phyloP scores from a whole-genome alignment of 257 asterid genomes.

The Petunia secreta region DNA sequence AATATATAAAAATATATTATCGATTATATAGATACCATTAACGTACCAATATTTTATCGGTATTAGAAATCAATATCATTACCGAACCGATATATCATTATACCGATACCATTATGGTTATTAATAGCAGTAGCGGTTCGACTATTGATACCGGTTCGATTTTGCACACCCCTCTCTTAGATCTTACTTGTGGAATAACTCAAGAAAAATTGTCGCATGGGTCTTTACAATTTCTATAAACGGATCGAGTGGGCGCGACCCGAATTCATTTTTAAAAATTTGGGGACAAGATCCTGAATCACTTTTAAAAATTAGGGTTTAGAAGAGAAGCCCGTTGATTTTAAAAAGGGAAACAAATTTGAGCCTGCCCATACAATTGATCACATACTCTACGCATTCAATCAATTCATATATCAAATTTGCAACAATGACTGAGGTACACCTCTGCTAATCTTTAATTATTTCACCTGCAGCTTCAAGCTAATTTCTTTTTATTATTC shows the following conservation, averaged over 20 bases:
- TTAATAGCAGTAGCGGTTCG: no score
- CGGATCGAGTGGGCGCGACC: slow-evolving; percentile 14
- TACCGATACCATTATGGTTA: no score
- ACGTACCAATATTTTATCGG: no score
- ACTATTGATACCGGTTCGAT: no score
- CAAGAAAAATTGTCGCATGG: no score
- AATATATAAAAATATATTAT: not conserved
- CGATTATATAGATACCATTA: no score
- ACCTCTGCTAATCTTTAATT: not conserved
- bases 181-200: no score
- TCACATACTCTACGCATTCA: not conserved
- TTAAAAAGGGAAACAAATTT: not conserved
- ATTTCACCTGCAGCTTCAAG: slow-evolving; percentile 4
- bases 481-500: not conserved
- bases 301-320: slow-evolving; percentile 5
- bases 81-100: no score
- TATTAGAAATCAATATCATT: no score
- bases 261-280: not conserved
- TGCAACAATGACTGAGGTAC: slow-evolving; percentile 92
- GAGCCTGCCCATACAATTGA: not conserved
- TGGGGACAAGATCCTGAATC: not conserved
- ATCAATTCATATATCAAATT: slow-evolving; percentile 30
- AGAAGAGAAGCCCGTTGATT: slow-evolving; percentile 20
- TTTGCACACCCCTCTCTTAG: no score
- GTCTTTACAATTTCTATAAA: no score